These are phyloP conservation scores for Plantago elongata DNA, from an alignment of 257 asterid genomes.

Conservation along the genomic window DNA sequence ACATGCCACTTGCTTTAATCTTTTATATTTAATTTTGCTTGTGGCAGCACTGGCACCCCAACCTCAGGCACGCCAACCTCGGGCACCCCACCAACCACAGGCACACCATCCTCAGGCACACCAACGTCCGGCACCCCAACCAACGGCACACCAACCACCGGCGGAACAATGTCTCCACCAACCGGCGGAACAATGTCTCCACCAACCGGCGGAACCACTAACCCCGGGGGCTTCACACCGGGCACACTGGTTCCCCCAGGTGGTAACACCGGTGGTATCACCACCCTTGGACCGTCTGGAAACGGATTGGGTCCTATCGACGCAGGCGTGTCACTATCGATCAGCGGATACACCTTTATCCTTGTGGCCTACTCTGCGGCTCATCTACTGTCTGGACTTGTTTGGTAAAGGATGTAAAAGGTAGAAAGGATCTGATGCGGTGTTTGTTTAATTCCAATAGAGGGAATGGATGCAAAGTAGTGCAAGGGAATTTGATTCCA, in stretches of 20 bases:
- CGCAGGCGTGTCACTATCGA: constrained; percentile 13
- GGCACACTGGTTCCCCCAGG: constrained; percentile 30
- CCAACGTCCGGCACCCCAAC: neutral
- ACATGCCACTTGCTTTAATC: neutral
- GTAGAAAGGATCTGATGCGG: constrained; percentile 2
- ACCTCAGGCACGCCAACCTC: neutral
- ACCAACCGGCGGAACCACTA: constrained; percentile 6
- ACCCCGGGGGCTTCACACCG: constrained; percentile 18
- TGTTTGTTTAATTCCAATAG: neutral
- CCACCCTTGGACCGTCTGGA: constrained; percentile 45
- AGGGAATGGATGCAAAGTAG: constrained; percentile 3
- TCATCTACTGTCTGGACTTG: constrained; percentile 23
- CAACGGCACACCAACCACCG: constrained; percentile 19
- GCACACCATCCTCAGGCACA: constrained; percentile 14
- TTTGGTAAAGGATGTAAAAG: constrained; percentile 12
- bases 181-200: neutral
- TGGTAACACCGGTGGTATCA: constrained; percentile 22
- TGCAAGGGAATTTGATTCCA: constrained; percentile 33
- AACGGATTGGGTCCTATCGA: constrained; percentile 24
- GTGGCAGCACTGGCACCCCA: too few species aligned
- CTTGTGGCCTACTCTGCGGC: constrained; percentile 13
- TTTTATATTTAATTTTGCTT: too few species aligned
- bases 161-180: neutral
- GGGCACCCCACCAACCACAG: constrained; percentile 11
- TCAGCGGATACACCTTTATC: constrained; percentile 15